phyloP scores from a whole-genome alignment of 768 basidiomycete genomes.

The Plicaturopsis crispa region DNA sequence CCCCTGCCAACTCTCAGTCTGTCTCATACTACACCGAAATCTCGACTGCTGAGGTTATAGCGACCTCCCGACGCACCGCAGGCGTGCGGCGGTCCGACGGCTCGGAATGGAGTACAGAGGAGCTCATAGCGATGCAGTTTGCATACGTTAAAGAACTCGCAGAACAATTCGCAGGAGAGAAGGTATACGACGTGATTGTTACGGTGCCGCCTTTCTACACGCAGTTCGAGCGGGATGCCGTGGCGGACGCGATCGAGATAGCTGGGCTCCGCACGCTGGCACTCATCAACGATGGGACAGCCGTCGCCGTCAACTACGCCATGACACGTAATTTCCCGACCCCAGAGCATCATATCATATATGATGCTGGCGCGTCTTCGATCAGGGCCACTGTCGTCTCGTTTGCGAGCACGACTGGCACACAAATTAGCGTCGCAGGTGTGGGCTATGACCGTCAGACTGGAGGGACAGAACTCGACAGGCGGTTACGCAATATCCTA shows the following conservation, averaged over 20 bases:
- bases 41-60: constrained; percentile 41
- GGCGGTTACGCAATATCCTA: constrained; percentile 74
- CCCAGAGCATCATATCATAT: constrained; percentile 84
- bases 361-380: constrained; percentile 86
- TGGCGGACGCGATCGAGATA: constrained; percentile 88
- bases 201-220: constrained; percentile 89
- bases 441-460: constrained; percentile 71
- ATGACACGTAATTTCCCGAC: constrained; percentile 86
- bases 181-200: constrained; percentile 76
- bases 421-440: constrained; percentile 71
- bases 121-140: constrained; percentile 91
- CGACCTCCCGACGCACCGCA: constrained; percentile 54
- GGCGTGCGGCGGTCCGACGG: constrained; percentile 53
- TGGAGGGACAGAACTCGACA: constrained; percentile 83
- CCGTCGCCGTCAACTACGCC: constrained; percentile 96
- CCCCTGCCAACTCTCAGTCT: constrained; percentile 49
- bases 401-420: constrained; percentile 48
- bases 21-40: constrained; percentile 54
- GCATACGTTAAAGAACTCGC: constrained; percentile 87
- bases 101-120: constrained; percentile 76
- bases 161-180: constrained; percentile 66
- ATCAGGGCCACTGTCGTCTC: constrained; percentile 72
- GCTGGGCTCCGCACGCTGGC: constrained; percentile 80
- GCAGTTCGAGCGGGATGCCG: constrained; percentile 85
- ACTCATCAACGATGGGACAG: constrained; percentile 87